Base-by-base conservation (phyloP, 768 basidiomycete genomes). In the Podaxis rugospora region DNA sequence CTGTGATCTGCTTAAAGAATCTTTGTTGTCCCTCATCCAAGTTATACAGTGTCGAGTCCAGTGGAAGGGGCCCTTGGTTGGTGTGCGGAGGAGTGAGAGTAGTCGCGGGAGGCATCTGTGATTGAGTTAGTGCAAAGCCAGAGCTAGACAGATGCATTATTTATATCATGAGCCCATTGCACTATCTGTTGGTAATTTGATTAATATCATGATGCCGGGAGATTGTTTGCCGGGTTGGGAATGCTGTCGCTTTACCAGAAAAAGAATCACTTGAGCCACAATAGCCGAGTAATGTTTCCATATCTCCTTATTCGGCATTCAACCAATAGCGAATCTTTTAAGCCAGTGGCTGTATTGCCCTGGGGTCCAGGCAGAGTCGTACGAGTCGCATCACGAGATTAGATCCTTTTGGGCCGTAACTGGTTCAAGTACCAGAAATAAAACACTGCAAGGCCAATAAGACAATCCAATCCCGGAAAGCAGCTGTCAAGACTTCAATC, bases 1-100 rank as follows among this genome's bases (percentile, higher is more conserved):
- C 67, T 14, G 69, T 76, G 52, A 68, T 63, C 7, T 36, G 6
- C 64, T 72, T 71, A 56, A 75, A 65, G 44, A 74, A 73, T 1
- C 64, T 61, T 1, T 65, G 51, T 54, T 72, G 68, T 6, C 70
- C 70, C 4, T 58, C 25, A 1, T 63, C 53, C 3, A 71, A 60
- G 16, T 58, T 57, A 50, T 71, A 54, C 21, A 54, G 21, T 3
- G 52, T 23, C 10, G 36, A 23, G 37, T 54, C 52, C 18, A 54
- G 25, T 6, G 52, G 52, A 2, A 54, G 36, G 35, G 28, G 36
- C 10, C 52, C 52, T 39, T 54, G 10, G 1, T 28, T 28, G 11
- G 51, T 6, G 10, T 23, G 18, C 18, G 14, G 9, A 25, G 52
- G n/a, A 37, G 32, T 9, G 18, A 18, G 18, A 1, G 21, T 54